Conservation (phyloP, 345 rosid genomes). For the Aurinia saxatilis region DNA sequence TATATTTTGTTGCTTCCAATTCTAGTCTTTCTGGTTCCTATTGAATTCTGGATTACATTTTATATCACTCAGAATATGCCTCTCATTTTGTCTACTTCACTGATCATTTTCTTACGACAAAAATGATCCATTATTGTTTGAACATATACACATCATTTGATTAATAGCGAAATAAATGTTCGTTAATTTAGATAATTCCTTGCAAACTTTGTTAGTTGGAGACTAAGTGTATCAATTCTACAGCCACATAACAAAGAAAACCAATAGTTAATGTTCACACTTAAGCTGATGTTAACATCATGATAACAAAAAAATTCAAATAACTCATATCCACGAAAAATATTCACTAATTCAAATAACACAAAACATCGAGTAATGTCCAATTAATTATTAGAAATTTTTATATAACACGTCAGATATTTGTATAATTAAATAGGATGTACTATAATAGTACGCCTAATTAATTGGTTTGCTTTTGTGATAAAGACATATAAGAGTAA, state of each 20-base stretch:
- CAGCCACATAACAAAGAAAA: background rate
- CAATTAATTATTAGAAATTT: background rate
- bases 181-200: background rate
- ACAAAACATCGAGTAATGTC: background rate
- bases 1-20: background rate
- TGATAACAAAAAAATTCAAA: background rate
- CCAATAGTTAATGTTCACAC: conserved; percentile 4
- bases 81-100: background rate
- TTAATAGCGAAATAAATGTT: background rate
- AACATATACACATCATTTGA: conserved; percentile 1
- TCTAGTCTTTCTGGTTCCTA: background rate
- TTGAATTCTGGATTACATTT: background rate
- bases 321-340: conserved; percentile 7
- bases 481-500: background rate
- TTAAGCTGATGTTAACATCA: conserved; percentile 1
- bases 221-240: background rate
- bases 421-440: background rate
- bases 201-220: conserved; percentile 6
- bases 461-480: background rate
- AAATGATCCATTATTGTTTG: background rate
- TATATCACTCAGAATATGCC: background rate
- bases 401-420: background rate
- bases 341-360: background rate
- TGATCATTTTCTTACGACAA: background rate
- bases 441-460: background rate